A percentile compares a stretch with the other conserved stretches of the same genome.
These are phyloP conservation scores for Artemisia argyi DNA, from an alignment of 129 eudicot species.

Conservation along the genomic window DNA sequence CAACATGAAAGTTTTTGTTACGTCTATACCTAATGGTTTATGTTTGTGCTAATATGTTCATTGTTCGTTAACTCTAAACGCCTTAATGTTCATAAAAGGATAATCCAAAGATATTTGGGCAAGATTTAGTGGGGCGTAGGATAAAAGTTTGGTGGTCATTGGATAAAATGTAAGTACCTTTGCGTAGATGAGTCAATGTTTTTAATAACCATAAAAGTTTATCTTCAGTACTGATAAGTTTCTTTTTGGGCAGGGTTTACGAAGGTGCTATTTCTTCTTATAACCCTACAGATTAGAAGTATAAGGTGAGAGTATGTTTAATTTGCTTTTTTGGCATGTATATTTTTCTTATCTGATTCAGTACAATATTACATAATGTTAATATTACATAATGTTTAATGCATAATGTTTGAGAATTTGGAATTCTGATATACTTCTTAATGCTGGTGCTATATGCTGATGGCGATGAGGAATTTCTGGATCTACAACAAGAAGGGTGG, in stretches of 20 bases:
- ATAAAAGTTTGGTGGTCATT: slow-evolving; percentile 93
- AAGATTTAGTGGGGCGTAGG: slow-evolving; percentile 58
- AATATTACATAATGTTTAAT: background rate
- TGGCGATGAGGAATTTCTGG: slow-evolving; percentile 64
- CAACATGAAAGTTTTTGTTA: background rate
- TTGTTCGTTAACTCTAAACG: background rate
- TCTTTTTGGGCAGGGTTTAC: slow-evolving; percentile 45
- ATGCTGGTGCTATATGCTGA: slow-evolving; percentile 71
- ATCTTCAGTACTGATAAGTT: background rate
- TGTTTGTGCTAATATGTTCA: background rate
- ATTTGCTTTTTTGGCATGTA: background rate
- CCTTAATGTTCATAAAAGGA: slow-evolving; percentile 29
- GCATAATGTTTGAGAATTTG: background rate
- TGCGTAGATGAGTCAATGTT: slow-evolving; percentile 1
- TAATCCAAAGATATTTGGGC: slow-evolving; percentile 34
- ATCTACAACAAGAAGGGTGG: slow-evolving; percentile 56
- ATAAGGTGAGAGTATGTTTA: slow-evolving; percentile 43
- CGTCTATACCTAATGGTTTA: background rate
- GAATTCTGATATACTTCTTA: background rate
- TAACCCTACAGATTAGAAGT: slow-evolving; percentile 46
- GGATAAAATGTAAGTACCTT: slow-evolving; percentile 55
- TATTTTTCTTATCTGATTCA: background rate
- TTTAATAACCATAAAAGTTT: background rate
- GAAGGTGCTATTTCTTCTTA: slow-evolving; percentile 50
- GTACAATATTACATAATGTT: background rate